Conservation (phyloP, 768 basidiomycete species). For the Suillus plorans region DNA sequence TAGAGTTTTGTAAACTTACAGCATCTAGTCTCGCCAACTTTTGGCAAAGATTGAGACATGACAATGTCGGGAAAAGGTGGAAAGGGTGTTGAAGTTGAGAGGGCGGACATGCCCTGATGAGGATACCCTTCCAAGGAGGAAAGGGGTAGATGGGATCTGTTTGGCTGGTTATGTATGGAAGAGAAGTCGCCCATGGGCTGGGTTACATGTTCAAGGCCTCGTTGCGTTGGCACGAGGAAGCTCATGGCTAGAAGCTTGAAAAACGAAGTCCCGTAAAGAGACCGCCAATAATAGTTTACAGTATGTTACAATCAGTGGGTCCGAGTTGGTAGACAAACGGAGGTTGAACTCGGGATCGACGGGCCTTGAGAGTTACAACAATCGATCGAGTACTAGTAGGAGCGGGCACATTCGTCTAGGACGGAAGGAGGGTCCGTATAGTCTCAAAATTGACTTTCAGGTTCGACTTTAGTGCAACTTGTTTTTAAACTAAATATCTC, state of each 20-base stretch:
- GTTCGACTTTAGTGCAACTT: slow-evolving; percentile 22
- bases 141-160: slow-evolving; percentile 38
- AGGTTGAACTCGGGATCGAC: slow-evolving; percentile 20
- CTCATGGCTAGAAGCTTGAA: slow-evolving; percentile 29
- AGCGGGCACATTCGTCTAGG: slow-evolving; percentile 4
- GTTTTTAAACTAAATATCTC: slow-evolving; percentile 22
- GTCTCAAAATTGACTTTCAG: slow-evolving; percentile 8
- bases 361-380: slow-evolving; percentile 6
- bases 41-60: slow-evolving; percentile 41
- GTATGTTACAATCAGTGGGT: slow-evolving; percentile 16
- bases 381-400: slow-evolving; percentile 15
- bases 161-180: slow-evolving; percentile 32
- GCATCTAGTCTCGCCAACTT: slow-evolving; percentile 72
- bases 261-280: slow-evolving; percentile 17
- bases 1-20: slow-evolving; percentile 49
- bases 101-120: slow-evolving; percentile 30
- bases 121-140: slow-evolving; percentile 37
- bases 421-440: neutral
- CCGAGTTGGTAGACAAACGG: slow-evolving; percentile 10
- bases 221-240: slow-evolving; percentile 36
- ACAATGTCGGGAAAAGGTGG: slow-evolving; percentile 37
- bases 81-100: slow-evolving; percentile 27
- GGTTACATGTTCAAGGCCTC: slow-evolving; percentile 25
- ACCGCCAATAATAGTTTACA: slow-evolving; percentile 21
- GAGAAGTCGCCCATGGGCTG: slow-evolving; percentile 26